A percentile compares a stretch with the other conserved stretches of the same genome.
These are phyloP conservation scores for Ogataea chonburiensis DNA, from an alignment of 805 yeast species.

Conservation along the genomic window DNA sequence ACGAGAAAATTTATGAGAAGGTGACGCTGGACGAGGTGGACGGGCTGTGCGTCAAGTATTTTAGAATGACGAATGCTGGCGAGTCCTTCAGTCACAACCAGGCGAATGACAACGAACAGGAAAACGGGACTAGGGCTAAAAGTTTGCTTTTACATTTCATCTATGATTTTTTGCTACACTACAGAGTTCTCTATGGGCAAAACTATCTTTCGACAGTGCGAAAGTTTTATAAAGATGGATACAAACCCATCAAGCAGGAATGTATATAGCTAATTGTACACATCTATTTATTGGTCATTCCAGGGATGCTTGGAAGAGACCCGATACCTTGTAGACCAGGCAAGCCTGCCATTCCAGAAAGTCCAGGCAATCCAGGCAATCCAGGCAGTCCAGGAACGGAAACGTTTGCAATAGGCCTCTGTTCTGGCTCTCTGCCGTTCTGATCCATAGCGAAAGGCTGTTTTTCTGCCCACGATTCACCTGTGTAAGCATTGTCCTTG, in stretches of 20 bases:
- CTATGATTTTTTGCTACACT: constrained; percentile 34
- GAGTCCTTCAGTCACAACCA: constrained; percentile 36
- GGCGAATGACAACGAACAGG: constrained; percentile 31
- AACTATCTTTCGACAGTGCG: constrained; percentile 34
- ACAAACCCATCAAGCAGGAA: constrained; percentile 25
- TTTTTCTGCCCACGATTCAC: constrained; percentile 30
- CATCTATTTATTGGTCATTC: constrained; percentile 13
- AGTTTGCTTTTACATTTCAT: constrained; percentile 30
- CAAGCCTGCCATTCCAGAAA: constrained; percentile 8
- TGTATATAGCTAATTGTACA: constrained; percentile 5
- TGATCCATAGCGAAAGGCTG: constrained; percentile 21
- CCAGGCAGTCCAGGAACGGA: constrained; percentile 5
- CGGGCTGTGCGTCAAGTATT: constrained; percentile 27
- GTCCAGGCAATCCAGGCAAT: constrained; percentile 5
- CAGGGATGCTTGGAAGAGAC: constrained; percentile 16
- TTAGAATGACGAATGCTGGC: constrained; percentile 36
- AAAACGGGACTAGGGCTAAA: constrained; percentile 26
- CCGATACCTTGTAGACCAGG: constrained; percentile 11
- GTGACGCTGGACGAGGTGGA: constrained; percentile 37
- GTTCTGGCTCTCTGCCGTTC: constrained; percentile 10
- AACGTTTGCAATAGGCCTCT: background rate
- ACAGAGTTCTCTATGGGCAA: constrained; percentile 34
- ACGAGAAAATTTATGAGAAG: constrained; percentile 41
- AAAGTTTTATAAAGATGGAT: constrained; percentile 32
- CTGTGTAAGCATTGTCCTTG: constrained; percentile 77